phyloP scores from a whole-genome alignment of 2,329 filamentous ascomycete species.

The Aspergillus pseudonomiae region DNA sequence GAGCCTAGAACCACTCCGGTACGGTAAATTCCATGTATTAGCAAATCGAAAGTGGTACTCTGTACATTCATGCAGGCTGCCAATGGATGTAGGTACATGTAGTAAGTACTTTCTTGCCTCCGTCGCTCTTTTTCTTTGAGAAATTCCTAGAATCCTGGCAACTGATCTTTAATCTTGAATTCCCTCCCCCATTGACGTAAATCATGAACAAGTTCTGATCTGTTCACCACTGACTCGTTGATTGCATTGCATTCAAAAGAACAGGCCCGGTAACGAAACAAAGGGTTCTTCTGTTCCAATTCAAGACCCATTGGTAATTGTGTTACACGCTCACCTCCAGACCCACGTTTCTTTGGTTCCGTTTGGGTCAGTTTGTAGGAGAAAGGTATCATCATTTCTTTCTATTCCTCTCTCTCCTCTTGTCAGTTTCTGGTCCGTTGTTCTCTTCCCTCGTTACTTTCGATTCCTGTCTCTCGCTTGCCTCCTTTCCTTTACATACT shows the following conservation, averaged over 20 bases:
- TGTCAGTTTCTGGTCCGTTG: constrained; percentile 7
- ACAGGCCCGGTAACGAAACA: not conserved
- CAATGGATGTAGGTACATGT: not conserved
- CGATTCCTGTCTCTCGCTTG: constrained; percentile 5
- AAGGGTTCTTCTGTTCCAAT: not conserved
- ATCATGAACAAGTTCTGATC: not conserved
- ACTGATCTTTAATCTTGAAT: not conserved
- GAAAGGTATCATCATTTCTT: constrained; percentile 24
- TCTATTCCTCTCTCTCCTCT: constrained; percentile 13
- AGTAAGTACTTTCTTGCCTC: not conserved
- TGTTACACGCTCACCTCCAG: constrained; percentile 13
- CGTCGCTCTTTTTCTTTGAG: not conserved
- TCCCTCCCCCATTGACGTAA: not conserved
- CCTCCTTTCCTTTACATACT: constrained; percentile 11
- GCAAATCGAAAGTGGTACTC: not conserved
- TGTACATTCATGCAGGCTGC: not conserved
- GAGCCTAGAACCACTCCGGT: constrained; percentile 4
- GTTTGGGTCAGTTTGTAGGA: constrained; percentile 9
- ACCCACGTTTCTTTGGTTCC: constrained; percentile 16
- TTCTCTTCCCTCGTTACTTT: constrained; percentile 5
- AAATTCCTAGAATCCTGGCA: not conserved
- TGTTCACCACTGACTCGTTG: not conserved
- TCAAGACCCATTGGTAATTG: constrained; percentile 3
- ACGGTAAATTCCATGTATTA: not conserved
- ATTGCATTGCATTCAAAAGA: not conserved